A percentile compares a stretch with the other conserved stretches of the same genome.
Conservation (phyloP, 2,329 filamentous ascomycete species). For the Xylariaceae sp. region DNA sequence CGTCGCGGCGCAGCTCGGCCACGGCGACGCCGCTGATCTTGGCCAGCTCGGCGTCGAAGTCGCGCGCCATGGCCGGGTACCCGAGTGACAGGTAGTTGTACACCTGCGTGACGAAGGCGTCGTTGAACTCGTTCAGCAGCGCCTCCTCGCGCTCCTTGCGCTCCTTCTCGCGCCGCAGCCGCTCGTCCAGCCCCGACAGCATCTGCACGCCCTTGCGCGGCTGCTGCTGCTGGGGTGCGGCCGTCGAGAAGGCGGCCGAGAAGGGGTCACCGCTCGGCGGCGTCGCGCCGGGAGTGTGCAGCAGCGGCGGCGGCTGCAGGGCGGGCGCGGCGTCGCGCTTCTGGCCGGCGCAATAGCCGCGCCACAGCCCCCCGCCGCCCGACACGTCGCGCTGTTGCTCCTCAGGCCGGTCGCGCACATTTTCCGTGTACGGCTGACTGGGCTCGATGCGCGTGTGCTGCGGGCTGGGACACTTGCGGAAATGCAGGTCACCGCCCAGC, state of each 20-base stretch:
- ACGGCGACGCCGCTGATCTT: slow-evolving; percentile 68
- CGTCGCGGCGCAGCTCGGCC: slow-evolving; percentile 62
- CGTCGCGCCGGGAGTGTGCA: slow-evolving; percentile 41
- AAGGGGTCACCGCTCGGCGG: slow-evolving; percentile 36
- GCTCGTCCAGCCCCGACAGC: slow-evolving; percentile 45
- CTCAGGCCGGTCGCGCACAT: slow-evolving; percentile 29
- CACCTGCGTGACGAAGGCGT: slow-evolving; percentile 85
- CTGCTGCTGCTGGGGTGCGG: too few relatives aligned
- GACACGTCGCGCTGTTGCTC: slow-evolving; percentile 47
- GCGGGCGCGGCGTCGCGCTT: slow-evolving; percentile 32
- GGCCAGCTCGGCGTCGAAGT: slow-evolving; percentile 77
- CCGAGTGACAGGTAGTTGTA: slow-evolving; percentile 95
- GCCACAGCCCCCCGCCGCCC: slow-evolving; percentile 64
- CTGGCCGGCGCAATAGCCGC: slow-evolving; percentile 53
- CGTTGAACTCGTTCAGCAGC: slow-evolving; percentile 63
- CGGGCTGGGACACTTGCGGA: slow-evolving; percentile 76
- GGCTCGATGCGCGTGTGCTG: slow-evolving; percentile 78
- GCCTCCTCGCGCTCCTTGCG: slow-evolving; percentile 44
- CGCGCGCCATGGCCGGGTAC: slow-evolving; percentile 76
- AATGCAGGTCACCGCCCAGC: slow-evolving; percentile 73
- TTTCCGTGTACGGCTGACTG: slow-evolving; percentile 50
- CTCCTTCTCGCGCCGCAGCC: slow-evolving; percentile 41
- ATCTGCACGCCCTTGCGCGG: slow-evolving; percentile 31
- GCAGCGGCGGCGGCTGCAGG: slow-evolving; percentile 39
- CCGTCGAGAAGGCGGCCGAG: slow-evolving; percentile 31